Conservation (phyloP, 2,329 filamentous ascomycete genomes). For the Ascochyta viciae-villosae region DNA sequence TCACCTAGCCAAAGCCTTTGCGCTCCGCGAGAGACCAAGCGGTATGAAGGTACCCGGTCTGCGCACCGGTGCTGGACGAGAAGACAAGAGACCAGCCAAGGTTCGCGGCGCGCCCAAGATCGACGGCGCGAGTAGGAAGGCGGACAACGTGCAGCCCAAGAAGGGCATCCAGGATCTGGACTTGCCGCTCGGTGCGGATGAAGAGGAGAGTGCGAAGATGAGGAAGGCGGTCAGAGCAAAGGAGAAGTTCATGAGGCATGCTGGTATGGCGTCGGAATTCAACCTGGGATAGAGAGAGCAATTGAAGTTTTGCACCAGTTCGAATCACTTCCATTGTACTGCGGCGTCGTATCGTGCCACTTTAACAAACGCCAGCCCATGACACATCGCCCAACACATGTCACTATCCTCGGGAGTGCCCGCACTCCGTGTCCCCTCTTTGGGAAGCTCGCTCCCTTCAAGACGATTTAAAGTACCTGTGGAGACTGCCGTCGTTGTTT, state of each 20-base stretch:
- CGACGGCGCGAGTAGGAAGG: constrained; percentile 48
- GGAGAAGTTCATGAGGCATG: constrained; percentile 57
- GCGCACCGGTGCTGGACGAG: constrained; percentile 53
- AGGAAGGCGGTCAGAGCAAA: constrained; percentile 61
- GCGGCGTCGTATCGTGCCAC: too few species aligned
- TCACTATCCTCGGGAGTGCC: background rate
- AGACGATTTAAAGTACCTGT: background rate
- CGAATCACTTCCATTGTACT: too few species aligned
- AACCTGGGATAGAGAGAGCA: constrained; percentile 64
- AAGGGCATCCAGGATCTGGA: constrained; percentile 35
- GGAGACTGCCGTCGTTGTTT: background rate
- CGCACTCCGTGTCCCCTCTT: background rate
- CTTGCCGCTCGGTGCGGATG: constrained; percentile 53
- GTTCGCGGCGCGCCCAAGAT: constrained; percentile 49
- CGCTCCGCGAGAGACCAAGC: constrained; percentile 83
- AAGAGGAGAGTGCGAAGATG: constrained; percentile 67
- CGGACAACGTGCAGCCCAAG: constrained; percentile 32
- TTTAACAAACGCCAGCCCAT: too few species aligned
- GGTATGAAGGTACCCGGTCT: constrained; percentile 69
- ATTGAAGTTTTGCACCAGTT: too few species aligned
- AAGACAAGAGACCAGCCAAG: constrained; percentile 46
- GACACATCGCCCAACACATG: too few species aligned
- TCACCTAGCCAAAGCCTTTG: constrained; percentile 93
- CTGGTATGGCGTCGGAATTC: constrained; percentile 68
- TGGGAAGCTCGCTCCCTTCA: background rate